Evolutionary conservation across 768 basidiomycete species (phyloP).

Genomic region (Mycena amicta): DNA sequence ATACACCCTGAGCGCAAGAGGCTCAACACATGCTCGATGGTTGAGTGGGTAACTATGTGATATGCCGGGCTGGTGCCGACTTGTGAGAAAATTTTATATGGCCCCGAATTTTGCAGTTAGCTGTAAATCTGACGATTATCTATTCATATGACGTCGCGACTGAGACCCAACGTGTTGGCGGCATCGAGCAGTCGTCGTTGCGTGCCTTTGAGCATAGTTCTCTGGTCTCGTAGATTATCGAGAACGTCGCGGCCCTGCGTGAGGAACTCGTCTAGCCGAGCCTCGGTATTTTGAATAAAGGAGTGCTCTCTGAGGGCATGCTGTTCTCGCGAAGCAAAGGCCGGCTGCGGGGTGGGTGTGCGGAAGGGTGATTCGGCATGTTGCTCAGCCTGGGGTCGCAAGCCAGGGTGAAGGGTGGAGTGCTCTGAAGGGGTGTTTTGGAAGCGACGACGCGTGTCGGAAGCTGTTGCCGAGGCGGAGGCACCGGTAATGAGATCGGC

Average conservation of each 20-base stretch:
- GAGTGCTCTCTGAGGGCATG: conserved; percentile 87
- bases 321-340: conserved; percentile 63
- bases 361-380: conserved; percentile 88
- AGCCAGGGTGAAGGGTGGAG: conserved; percentile 57
- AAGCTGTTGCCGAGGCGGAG: conserved; percentile 48
- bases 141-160: conserved; percentile 97
- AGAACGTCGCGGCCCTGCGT: conserved; percentile 90
- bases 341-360: conserved; percentile 52
- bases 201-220: conserved; percentile 94
- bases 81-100: too few relatives aligned
- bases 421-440: conserved; percentile 44
- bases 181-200: conserved; percentile 82
- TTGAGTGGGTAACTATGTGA: too few relatives aligned
- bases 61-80: too few relatives aligned
- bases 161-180: conserved; percentile 92
- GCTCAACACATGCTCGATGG: too few relatives aligned
- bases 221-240: conserved; percentile 90
- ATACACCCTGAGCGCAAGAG: too few relatives aligned
- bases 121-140: too few relatives aligned
- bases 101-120: too few relatives aligned
- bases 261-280: conserved; percentile 85
- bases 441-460: conserved; percentile 72
- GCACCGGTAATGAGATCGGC: conserved; percentile 61
- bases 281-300: conserved; percentile 83
- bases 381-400: conserved; percentile 50